phyloP scores from a whole-genome alignment of 2,329 filamentous ascomycete genomes.

The Fusarium verrucosum region DNA sequence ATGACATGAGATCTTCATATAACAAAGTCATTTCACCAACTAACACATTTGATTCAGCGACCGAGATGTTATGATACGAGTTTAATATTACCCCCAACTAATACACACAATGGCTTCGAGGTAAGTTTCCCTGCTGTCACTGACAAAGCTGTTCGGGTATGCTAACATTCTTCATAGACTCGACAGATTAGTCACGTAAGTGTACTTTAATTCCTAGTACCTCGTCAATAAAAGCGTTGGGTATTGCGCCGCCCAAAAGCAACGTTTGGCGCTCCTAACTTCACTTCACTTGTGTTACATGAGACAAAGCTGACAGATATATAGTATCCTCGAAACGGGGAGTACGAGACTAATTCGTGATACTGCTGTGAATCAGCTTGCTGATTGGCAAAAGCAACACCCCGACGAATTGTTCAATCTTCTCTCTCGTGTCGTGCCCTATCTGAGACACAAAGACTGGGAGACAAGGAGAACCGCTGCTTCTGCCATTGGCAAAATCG shows the following conservation, averaged over 20 bases:
- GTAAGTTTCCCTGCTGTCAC: slow-evolving; percentile 47
- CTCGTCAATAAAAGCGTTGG: neutral
- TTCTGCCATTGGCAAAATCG: slow-evolving; percentile 93
- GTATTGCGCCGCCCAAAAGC: neutral
- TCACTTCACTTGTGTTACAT: neutral
- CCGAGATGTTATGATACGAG: slow-evolving; percentile 46
- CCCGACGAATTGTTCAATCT: slow-evolving; percentile 98
- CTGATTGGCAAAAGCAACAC: slow-evolving; percentile 97
- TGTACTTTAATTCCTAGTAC: slow-evolving; percentile 41
- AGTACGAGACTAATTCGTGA: slow-evolving; percentile 96
- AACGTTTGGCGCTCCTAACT: neutral
- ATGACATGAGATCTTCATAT: slow-evolving; percentile 1
- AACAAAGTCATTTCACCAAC: slow-evolving; percentile 9
- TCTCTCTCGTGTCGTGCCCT: slow-evolving; percentile 91
- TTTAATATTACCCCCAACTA: slow-evolving; percentile 33
- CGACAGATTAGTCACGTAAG: slow-evolving; percentile 87
- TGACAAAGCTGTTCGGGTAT: neutral
- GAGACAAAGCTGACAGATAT: slow-evolving; percentile 20
- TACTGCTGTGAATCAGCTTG: slow-evolving; percentile 94
- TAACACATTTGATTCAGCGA: slow-evolving; percentile 28
- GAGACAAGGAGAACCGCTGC: slow-evolving; percentile 93
- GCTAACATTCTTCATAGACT: slow-evolving; percentile 62
- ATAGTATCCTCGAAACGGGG: slow-evolving; percentile 92
- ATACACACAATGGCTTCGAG: slow-evolving; percentile 66
- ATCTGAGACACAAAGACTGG: slow-evolving; percentile 94